Conservation (phyloP, 2,329 filamentous ascomycete genomes). For the Clonostachys solani region DNA sequence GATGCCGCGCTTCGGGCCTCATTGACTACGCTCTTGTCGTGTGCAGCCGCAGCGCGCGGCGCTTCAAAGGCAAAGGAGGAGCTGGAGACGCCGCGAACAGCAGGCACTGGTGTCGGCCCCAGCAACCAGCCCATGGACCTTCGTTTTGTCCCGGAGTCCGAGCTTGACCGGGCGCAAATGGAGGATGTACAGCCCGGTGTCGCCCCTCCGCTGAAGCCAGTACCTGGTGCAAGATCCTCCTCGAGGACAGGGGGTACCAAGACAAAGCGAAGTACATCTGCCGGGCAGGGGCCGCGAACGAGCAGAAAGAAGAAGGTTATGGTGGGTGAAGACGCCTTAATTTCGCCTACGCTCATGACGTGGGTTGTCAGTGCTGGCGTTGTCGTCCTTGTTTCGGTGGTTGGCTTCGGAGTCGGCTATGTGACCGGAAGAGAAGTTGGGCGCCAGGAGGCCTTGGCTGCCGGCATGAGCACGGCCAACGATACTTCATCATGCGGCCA, state of each 20-base stretch:
- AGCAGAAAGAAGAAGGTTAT: constrained; percentile 55
- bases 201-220: constrained; percentile 10
- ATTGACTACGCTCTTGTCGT: constrained; percentile 93
- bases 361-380: constrained; percentile 66
- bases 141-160: constrained; percentile 56
- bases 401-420: constrained; percentile 66
- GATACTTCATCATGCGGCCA: constrained; percentile 44
- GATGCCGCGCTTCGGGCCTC: constrained; percentile 90
- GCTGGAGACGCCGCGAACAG: constrained; percentile 23
- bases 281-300: constrained; percentile 35
- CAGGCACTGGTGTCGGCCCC: constrained; percentile 33
- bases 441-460: constrained; percentile 49
- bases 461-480: constrained; percentile 35
- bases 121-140: constrained; percentile 53
- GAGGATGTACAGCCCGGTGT: not conserved
- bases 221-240: constrained; percentile 13
- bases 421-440: constrained; percentile 65
- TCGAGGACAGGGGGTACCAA: constrained; percentile 14
- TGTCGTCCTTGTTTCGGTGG: constrained; percentile 62
- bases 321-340: constrained; percentile 29
- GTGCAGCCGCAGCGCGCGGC: constrained; percentile 82
- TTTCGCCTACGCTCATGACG: constrained; percentile 57
- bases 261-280: constrained; percentile 41
- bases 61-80: constrained; percentile 62
- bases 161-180: constrained; percentile 29